Evolutionary conservation across 1,284 basidiomycete genomes (phyloP), one percentile per base, ranked within the genome.

Genomic region (Cutaneotrichosporon sp.): DNA sequence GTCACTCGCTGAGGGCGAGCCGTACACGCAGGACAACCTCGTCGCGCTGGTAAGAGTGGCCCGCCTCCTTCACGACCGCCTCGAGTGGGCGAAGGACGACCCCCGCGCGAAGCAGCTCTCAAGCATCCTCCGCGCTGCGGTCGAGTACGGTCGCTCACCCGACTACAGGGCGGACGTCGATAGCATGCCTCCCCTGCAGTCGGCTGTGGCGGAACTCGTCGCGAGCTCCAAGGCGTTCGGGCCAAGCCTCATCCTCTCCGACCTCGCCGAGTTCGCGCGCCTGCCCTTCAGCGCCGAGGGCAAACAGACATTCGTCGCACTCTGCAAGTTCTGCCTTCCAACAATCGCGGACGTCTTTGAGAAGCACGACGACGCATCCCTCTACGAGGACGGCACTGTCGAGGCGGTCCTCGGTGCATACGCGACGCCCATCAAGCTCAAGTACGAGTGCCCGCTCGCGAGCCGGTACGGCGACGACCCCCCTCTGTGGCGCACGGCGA

Each of bases 101-200:
- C 70, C 90, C 86, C 89, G 77, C 83, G 27, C 74, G 20, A 80
- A 84, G 18, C 82, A 86, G 13, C 80, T 97, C 43, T 87, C 95
- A 82, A 80, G 80, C 14, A 89, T 94, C 53, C 79, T 95, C 58
- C 92, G 92, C 82, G 86, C 86, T 5, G 84, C 91, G 52, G 81
- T 95, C 63, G 90, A 89, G 0, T 97, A 97, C 73, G 82, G 87
- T 1, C 83, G 83, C 61, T 95, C 91, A 1, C 87, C 89, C 4
- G 92, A 95, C 72, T 94, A 91, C 73, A 83, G 91, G 52, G 88
- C 90, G 5, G 95, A 99, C 72, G 83, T 92, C 52, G 93, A 97
- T 72, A 80, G 82, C 43, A 81, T 97, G 60, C 88, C 90, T 22
- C 92, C 92, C 22, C 84, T 97, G 1, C 92, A 94, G 85, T 81